These are phyloP conservation scores for Verticillium klebahnii DNA, from an alignment of 2,329 filamentous ascomycete genomes.

Conservation along the genomic window DNA sequence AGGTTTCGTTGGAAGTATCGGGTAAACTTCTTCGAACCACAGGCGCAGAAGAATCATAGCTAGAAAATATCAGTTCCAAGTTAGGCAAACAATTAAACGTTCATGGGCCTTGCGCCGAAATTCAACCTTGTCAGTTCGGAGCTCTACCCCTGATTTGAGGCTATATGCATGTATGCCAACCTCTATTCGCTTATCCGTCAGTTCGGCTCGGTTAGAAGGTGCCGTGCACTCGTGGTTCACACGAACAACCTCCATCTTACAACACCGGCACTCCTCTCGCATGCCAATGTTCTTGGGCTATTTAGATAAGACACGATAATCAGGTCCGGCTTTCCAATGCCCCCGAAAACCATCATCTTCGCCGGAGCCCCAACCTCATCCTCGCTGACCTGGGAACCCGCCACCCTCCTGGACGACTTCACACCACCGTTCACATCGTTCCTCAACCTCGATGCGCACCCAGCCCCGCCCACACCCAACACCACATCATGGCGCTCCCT, in stretches of 20 bases:
- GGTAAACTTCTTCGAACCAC: too few relatives aligned
- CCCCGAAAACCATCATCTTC: constrained; percentile 31
- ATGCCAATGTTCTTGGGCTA: too few relatives aligned
- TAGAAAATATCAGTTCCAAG: too few relatives aligned
- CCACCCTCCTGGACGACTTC: constrained; percentile 22
- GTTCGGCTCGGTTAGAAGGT: neutral
- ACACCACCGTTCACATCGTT: constrained; percentile 13
- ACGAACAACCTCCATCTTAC: neutral
- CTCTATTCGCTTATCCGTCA: neutral
- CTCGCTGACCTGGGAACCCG: constrained; percentile 21
- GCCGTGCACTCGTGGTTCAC: neutral
- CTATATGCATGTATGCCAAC: neutral
- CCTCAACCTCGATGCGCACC: neutral
- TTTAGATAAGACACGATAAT: too few relatives aligned
- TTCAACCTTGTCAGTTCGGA: too few relatives aligned
- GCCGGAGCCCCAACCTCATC: constrained; percentile 27
- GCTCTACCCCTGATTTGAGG: neutral
- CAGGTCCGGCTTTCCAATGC: constrained; percentile 10
- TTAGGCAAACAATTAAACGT: too few relatives aligned
- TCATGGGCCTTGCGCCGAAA: too few relatives aligned
- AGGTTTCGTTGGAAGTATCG: too few relatives aligned
- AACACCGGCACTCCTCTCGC: neutral
- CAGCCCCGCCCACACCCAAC: neutral
- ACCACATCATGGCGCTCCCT: constrained; percentile 50
- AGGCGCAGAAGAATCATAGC: too few relatives aligned